Evolutionary conservation across 441 rosid species (phyloP), one percentile per base, ranked within the genome.

Genomic region (Omphalea diandra): DNA sequence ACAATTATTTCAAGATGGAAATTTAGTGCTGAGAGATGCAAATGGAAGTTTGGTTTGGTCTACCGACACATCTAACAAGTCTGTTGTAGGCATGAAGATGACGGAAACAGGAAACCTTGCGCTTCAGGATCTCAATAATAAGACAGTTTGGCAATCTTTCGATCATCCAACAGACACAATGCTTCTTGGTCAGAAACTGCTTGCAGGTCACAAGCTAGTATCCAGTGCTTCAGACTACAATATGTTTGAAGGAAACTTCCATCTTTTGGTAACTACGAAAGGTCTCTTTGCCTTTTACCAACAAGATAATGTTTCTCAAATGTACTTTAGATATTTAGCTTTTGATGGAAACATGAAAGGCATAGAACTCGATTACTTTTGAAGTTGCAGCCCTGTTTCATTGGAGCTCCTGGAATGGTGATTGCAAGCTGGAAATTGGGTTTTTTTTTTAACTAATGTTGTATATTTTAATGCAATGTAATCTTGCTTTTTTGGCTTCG

Each of bases 101-200:
- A 46, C 17, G 52, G 52, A 18, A 1, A 46, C 7, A 10, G 22
- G 52, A 18, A 47, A 41, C 1, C 52, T 47, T 17, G 22, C 18
- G 17, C 52, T 47, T 4, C 7, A 18, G 15, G 22, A 47, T 47
- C 2, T 15, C 22, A 47, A 47, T 47, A 47, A 15, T 4, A 47
- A 47, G 1, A 47, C 5, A 10, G 22, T 73, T 18, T 73, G 83
- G 78, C 77, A 70, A 58, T 79, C 61, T 31, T 82, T 44, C 20
- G 52, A 29, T 26, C 0, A 0, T 38, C 81, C 71, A 0, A 77
- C 78, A 2, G 75, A 79, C 18, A 79, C 78, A 33, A n/a, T 82
- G 22, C 29, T 77, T 26, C 60, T 52, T 6, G 68, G 73, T 0
- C 80, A 79, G 27, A 22, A 29, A 15, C 49, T 79, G 18, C 7